Evolutionary conservation across 192 early-diverging fungal species (phyloP).

Genomic region (Rhizoclosmatium globosum): DNA sequence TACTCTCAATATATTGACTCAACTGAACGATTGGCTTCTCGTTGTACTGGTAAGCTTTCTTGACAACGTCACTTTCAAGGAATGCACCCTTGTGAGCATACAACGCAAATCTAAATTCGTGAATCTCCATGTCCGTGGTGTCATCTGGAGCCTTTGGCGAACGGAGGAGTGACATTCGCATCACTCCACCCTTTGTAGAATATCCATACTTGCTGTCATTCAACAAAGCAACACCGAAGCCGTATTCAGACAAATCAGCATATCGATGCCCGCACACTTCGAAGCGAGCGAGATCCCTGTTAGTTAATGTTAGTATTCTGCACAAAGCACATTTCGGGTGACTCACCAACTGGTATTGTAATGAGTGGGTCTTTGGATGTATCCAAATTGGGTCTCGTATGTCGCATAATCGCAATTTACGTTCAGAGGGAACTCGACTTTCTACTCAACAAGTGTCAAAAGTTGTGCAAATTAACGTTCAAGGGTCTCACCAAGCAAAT

Average conservation of each 20-base stretch:
- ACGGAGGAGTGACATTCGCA: conserved; percentile 87
- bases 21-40: conserved; percentile 69
- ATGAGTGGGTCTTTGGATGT: conserved; percentile 92
- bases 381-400: conserved; percentile 96
- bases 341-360: conserved; percentile 92
- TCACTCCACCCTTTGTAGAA: conserved; percentile 79
- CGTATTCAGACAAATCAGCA: conserved; percentile 94
- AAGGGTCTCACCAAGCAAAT: conserved; percentile 76
- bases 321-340: too few species aligned
- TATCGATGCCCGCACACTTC: conserved; percentile 98
- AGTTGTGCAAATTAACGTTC: too few species aligned
- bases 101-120: conserved; percentile 89
- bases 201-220: conserved; percentile 99
- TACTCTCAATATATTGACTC: conserved; percentile 42
- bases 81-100: conserved; percentile 90
- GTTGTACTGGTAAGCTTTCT: conserved; percentile 91
- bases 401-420: conserved; percentile 85
- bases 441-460: conserved; percentile 45
- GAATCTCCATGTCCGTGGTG: conserved; percentile 51
- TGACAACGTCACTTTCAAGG: conserved; percentile 83
- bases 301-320: too few species aligned
- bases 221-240: conserved; percentile 92
- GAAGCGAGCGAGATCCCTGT: conserved; percentile 90
- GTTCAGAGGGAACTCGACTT: conserved; percentile 92
- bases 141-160: conserved; percentile 73